Evolutionary conservation across 345 rosid species (phyloP), one percentile per base, ranked within the genome.

Genomic region (Salix dunnii): DNA sequence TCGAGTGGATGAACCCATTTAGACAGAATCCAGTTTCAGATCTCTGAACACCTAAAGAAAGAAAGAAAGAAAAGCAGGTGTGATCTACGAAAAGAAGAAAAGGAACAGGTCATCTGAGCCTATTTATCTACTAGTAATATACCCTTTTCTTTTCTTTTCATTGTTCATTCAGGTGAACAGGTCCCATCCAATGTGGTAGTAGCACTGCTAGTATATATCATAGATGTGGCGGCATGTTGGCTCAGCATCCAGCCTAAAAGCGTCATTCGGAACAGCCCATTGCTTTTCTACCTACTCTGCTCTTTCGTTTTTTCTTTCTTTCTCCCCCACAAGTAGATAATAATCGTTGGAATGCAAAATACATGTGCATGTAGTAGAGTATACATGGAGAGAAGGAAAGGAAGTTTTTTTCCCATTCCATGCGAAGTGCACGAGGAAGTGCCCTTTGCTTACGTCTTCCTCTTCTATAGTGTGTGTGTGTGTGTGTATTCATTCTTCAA

Each of bases 231-330:
- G 36, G 36, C 6, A 33, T 33, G 36, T 33, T 33, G 81, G 18
- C 72, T 80, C 82, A 73, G 80, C 40, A 77, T 82, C 82, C 97
- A 92, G 89, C 90, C 89, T 82, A 87, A 90, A 92, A 90, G 97
- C 76, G 71, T 73, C 81, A 73, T 72, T 7, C 43, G 43, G 10
- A 40, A 51, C 78, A 69, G 77, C 84, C 82, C 83, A 28, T 40
- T 23, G 43, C 77, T n/a, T 79, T 64, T 76, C 68, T 17, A 28
- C 36, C 60, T 46, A 69, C 71, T 70, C 70, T 38, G 28, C 13
- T 46, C 69, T 61, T 75, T 23, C 8, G 21, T 25, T 58, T 67
- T 72, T 8, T 71, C 13, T 10, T 48, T 36, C 1, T 42, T 60
- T 43, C 63, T 20, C 5, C 12, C 18, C 43, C 17, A 65, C 5